These are phyloP conservation scores for Petasospora rhodanensis DNA, from an alignment of 1,139 yeast genomes.

Conservation along the genomic window DNA sequence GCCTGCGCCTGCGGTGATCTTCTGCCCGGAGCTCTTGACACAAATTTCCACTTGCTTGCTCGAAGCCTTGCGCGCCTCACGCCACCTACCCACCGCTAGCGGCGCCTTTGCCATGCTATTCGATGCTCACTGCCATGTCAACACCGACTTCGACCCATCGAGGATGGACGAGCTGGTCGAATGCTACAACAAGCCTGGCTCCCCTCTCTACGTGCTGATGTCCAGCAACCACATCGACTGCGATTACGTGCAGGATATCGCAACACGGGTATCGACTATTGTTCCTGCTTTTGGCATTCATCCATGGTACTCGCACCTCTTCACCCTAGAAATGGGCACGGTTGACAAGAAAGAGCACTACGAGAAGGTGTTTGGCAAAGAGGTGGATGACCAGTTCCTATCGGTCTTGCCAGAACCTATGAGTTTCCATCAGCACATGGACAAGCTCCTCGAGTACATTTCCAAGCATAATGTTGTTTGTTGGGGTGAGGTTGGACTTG, in stretches of 20 bases:
- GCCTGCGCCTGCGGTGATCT: too few species aligned
- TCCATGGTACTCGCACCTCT: slow-evolving; percentile 83
- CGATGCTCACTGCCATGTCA: slow-evolving; percentile 67
- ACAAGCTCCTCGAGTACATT: slow-evolving; percentile 14
- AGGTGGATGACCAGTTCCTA: slow-evolving; percentile 36
- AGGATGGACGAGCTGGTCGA: slow-evolving; percentile 7
- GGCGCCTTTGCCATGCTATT: slow-evolving; percentile 5
- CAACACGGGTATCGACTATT: slow-evolving; percentile 29
- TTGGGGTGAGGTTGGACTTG: slow-evolving; percentile 91
- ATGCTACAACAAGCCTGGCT: slow-evolving; percentile 11
- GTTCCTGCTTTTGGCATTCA: slow-evolving; percentile 78
- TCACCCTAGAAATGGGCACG: slow-evolving; percentile 31
- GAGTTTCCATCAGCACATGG: slow-evolving; percentile 36
- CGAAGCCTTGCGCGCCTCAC: too few species aligned
- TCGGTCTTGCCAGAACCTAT: slow-evolving; percentile 59
- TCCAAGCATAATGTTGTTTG: slow-evolving; percentile 20
- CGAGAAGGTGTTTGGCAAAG: slow-evolving; percentile 32
- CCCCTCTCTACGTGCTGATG: slow-evolving; percentile 38
- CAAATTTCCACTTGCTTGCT: too few species aligned
- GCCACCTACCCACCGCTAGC: too few species aligned
- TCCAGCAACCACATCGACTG: slow-evolving; percentile 54
- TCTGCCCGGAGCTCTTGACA: too few species aligned
- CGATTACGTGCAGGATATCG: slow-evolving; percentile 32
- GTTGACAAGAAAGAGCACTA: slow-evolving; percentile 47
- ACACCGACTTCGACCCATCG: slow-evolving; percentile 25